Conservation (phyloP, 2,329 filamentous ascomycete genomes). For the Talaromyces marneffei region DNA sequence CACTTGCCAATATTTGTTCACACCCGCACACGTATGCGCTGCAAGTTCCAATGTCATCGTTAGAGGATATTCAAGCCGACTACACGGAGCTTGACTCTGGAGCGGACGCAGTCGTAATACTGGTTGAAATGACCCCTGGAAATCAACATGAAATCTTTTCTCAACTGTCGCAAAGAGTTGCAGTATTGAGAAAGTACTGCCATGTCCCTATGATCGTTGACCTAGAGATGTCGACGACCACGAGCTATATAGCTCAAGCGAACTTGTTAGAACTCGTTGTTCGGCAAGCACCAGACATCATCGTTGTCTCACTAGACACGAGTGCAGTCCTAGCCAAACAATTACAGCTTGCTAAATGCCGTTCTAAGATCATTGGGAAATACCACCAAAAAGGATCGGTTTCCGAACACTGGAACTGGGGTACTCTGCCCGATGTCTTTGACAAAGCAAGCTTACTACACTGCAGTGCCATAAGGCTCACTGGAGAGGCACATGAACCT, state of each 20-base stretch:
- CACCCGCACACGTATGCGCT: conserved; percentile 63
- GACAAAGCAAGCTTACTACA: conserved; percentile 6
- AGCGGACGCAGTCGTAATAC: conserved; percentile 61
- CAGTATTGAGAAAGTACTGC: conserved; percentile 9
- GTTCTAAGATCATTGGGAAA: conserved; percentile 8
- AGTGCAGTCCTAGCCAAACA: not conserved
- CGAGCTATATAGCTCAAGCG: not conserved
- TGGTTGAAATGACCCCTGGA: conserved; percentile 31
- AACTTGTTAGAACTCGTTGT: conserved; percentile 8
- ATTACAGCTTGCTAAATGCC: conserved; percentile 5
- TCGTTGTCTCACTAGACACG: conserved; percentile 5
- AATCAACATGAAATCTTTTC: conserved; percentile 3
- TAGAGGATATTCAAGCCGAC: conserved; percentile 51
- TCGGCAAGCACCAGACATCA: conserved; percentile 10
- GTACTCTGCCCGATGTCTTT: not conserved
- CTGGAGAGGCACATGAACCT: not conserved
- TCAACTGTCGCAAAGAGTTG: conserved; percentile 1
- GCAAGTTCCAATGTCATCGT: conserved; percentile 53
- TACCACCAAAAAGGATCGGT: not conserved
- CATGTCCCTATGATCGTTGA: conserved; percentile 11
- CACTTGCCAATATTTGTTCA: conserved; percentile 42
- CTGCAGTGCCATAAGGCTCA: conserved; percentile 6
- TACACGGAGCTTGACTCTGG: conserved; percentile 62
- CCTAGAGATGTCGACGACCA: not conserved
- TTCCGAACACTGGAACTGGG: conserved; percentile 5